A percentile compares a stretch with the other conserved stretches of the same genome.
Evolutionary conservation across 192 early-diverging fungal species (phyloP).

Genomic region (Rhizoclosmatium sp.): DNA sequence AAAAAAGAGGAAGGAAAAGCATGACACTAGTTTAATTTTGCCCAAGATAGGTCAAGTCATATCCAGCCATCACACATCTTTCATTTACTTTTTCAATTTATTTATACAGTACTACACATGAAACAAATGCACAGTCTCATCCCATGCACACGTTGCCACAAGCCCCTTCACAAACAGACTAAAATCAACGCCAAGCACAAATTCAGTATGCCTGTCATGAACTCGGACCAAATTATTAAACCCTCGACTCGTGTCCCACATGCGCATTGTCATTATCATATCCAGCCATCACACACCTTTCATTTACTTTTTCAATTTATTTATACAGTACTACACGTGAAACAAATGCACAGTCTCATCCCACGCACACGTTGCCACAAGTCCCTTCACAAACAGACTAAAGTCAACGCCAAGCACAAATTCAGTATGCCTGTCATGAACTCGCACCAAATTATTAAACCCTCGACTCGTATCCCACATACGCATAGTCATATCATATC

Average conservation of each 20-base stretch:
- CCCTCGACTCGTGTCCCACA: conserved; percentile 80
- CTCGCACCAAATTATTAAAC: conserved; percentile 55
- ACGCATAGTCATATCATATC: conserved; percentile 97
- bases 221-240: conserved; percentile 61
- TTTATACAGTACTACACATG: conserved; percentile 21
- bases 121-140: conserved; percentile 76
- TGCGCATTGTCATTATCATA: conserved; percentile 97
- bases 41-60: conserved; percentile 60
- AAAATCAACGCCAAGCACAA: conserved; percentile 96
- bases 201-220: conserved; percentile 91
- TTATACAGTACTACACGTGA: conserved; percentile 6
- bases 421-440: conserved; percentile 90
- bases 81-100: too few species aligned
- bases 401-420: conserved; percentile 97
- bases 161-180: conserved; percentile 86
- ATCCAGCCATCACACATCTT: conserved; percentile 79
- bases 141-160: conserved; percentile 96
- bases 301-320: not conserved
- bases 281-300: conserved; percentile 70
- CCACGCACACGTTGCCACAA: conserved; percentile 95
- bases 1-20: too few species aligned
- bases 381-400: conserved; percentile 85
- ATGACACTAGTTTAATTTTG: too few species aligned
- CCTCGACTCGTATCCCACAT: conserved; percentile 81
- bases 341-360: conserved; percentile 80